A percentile compares a stretch with the other conserved stretches of the same genome.
phyloP scores from a whole-genome alignment of 164 flowering plant species.

The Piper betle region DNA sequence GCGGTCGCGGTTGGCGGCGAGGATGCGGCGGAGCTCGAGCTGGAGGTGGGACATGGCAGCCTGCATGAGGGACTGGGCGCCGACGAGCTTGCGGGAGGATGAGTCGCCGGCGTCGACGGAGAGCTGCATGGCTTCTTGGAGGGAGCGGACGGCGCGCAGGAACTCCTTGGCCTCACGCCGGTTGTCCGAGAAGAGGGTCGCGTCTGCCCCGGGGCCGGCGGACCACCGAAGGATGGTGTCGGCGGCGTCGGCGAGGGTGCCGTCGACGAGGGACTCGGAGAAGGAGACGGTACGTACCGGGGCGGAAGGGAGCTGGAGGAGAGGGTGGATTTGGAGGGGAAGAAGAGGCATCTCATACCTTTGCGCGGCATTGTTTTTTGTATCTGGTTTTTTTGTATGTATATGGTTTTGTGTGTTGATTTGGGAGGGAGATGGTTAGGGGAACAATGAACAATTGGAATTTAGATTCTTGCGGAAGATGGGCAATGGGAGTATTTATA shows the following conservation, averaged over 20 bases:
- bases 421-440: no score
- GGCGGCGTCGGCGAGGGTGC: slow-evolving; percentile 29
- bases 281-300: slow-evolving; percentile 8
- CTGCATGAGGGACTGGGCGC: slow-evolving; percentile 45
- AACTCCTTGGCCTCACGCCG: slow-evolving; percentile 45
- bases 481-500: no score
- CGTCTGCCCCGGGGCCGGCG: slow-evolving; percentile 24
- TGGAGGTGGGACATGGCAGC: slow-evolving; percentile 55
- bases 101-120: slow-evolving; percentile 16
- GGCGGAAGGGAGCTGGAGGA: slow-evolving; percentile 7
- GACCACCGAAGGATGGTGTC: slow-evolving; percentile 43
- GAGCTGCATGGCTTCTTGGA: slow-evolving; percentile 58
- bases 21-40: slow-evolving; percentile 59
- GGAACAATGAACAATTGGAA: no score
- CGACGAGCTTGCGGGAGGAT: slow-evolving; percentile 14
- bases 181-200: slow-evolving; percentile 44
- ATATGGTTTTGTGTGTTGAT: background rate
- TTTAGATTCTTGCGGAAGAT: no score
- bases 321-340: slow-evolving; percentile 1
- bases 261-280: slow-evolving; percentile 27
- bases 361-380: background rate
- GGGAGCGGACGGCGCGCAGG: slow-evolving; percentile 25
- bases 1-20: slow-evolving; percentile 42
- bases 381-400: background rate
- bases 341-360: slow-evolving; percentile 6